phyloP scores from a whole-genome alignment of 139 green algal species.

The Eudorina sp. region DNA sequence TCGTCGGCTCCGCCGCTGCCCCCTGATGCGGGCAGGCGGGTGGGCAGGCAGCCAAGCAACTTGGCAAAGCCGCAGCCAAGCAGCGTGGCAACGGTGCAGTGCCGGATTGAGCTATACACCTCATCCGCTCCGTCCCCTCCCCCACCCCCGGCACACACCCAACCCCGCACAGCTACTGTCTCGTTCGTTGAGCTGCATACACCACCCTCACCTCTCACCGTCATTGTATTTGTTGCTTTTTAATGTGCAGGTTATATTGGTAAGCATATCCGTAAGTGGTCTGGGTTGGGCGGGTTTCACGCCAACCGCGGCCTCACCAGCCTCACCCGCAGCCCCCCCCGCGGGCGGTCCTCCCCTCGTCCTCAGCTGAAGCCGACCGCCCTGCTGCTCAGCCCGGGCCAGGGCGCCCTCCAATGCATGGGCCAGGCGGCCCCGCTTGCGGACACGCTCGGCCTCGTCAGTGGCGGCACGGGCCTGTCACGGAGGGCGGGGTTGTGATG shows the following conservation, averaged over 20 bases:
- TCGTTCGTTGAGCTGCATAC: neutral
- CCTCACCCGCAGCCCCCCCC: neutral
- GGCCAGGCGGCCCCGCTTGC: constrained; percentile 50
- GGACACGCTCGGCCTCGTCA: constrained; percentile 49
- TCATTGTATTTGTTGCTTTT: neutral
- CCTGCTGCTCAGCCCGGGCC: constrained; percentile 40
- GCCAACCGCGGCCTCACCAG: neutral
- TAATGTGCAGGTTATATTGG: neutral
- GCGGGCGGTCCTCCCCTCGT: neutral
- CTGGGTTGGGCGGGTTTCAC: too few relatives aligned
- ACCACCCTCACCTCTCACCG: neutral
- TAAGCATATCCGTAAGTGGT: neutral
- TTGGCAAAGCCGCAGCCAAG: neutral
- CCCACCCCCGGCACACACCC: too few relatives aligned
- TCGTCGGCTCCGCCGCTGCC: neutral
- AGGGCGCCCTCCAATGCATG: constrained; percentile 64
- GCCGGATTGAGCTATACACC: neutral
- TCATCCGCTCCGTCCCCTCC: neutral
- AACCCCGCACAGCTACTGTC: too few relatives aligned
- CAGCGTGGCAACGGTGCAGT: neutral
- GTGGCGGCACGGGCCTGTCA: constrained; percentile 38
- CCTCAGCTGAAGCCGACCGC: constrained; percentile 56
- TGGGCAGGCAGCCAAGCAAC: neutral
- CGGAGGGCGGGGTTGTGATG: too few relatives aligned
- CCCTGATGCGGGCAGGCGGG: neutral